Conservation (phyloP, 495 filamentous ascomycete genomes). For the Podospora didyma region DNA sequence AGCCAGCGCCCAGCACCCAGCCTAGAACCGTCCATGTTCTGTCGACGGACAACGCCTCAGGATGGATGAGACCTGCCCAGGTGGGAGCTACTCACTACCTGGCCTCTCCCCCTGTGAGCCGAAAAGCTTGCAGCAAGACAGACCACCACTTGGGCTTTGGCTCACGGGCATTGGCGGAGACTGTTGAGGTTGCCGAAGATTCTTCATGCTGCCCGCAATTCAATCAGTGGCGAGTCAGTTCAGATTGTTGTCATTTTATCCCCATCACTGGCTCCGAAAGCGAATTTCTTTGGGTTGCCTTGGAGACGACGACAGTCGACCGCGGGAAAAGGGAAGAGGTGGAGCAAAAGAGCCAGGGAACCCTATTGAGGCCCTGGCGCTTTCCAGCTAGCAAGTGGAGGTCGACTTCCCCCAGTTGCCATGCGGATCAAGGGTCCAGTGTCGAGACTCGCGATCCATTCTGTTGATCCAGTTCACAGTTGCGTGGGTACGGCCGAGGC, state of each 20-base stretch:
- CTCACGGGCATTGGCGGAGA: neutral
- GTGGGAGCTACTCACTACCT: neutral
- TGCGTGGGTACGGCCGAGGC: too few species aligned
- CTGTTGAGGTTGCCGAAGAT: neutral
- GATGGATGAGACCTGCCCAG: neutral
- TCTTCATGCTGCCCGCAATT: neutral
- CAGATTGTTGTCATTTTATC: neutral
- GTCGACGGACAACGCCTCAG: neutral
- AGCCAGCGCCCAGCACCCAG: too few species aligned
- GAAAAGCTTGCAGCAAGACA: neutral
- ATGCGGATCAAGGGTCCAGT: too few species aligned
- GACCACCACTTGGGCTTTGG: too few species aligned
- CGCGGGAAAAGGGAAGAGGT: neutral
- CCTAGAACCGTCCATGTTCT: neutral
- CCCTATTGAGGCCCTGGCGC: neutral
- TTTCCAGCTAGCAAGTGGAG: neutral
- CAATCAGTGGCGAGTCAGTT: neutral
- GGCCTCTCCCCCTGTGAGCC: neutral
- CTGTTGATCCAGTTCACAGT: too few species aligned
- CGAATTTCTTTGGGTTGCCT: neutral
- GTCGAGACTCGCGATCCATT: too few species aligned
- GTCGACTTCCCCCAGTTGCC: neutral
- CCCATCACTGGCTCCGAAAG: neutral
- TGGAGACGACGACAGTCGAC: conserved; percentile 2
- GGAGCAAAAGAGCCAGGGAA: neutral